Conservation (phyloP, 176 grass and related monocot genomes). For the Triticum aestivum region IWGSC_CS_RefSeq_v2.1 NC_057795.1:611300433-611300932, state of each 20-base stretch:
- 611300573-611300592: conserved; percentile 71
- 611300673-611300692: conserved; percentile 85
- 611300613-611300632: conserved; percentile 60
- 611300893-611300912: neutral
- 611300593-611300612: conserved; percentile 66
- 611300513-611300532: conserved; percentile 75
- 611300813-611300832: conserved; percentile 27
- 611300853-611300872: neutral
- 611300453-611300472: conserved; percentile 96
- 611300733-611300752: conserved; percentile 94
- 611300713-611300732: conserved; percentile 89
- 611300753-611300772: conserved; percentile 82
- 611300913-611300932: neutral
- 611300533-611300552: conserved; percentile 73
- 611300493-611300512: conserved; percentile 61
- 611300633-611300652: conserved; percentile 60
- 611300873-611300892: too few relatives aligned
- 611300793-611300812: conserved; percentile 35
- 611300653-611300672: conserved; percentile 83
- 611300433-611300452: conserved; percentile 70
- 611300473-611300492: conserved; percentile 83
- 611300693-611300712: conserved; percentile 95
- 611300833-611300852: neutral
- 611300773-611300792: conserved; percentile 9
- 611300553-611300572: conserved; percentile 72